Conservation (phyloP, 208 protist species). For the Strigomonas galati region DNA sequence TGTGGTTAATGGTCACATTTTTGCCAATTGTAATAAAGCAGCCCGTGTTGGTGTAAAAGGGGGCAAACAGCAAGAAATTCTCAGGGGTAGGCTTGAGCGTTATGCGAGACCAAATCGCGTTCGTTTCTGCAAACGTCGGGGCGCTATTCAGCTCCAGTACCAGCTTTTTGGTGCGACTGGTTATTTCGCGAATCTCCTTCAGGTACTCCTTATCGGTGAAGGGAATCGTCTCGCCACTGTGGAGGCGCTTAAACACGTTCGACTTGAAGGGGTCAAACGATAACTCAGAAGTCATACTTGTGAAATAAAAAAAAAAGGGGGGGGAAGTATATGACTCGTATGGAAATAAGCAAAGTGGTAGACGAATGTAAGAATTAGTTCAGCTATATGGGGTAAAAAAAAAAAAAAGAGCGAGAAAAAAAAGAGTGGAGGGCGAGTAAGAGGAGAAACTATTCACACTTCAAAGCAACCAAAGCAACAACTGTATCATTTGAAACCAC, state of each 20-base stretch:
- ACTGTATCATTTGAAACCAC: neutral
- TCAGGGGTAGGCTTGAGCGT: neutral
- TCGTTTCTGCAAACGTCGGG: neutral
- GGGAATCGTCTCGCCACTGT: neutral
- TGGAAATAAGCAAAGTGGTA: neutral
- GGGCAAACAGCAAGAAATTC: neutral
- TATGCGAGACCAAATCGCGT: neutral
- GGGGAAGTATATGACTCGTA: neutral
- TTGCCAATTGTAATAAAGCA: constrained; percentile 51
- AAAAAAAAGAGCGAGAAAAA: constrained; percentile 4
- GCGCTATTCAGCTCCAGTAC: neutral
- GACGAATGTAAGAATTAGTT: neutral
- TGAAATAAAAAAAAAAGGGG: neutral
- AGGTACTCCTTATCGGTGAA: neutral
- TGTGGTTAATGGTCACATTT: constrained; percentile 59
- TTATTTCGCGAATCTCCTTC: neutral
- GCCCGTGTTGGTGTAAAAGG: constrained; percentile 16
- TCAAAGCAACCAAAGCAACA: neutral
- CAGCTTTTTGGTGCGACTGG: neutral
- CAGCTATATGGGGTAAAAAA: neutral
- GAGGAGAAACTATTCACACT: neutral
- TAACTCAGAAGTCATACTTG: too few species aligned
- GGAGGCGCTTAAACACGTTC: neutral
- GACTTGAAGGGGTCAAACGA: too few species aligned
- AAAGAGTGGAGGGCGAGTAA: neutral